These are phyloP conservation scores for Epichloe glyceriae DNA, from an alignment of 2,329 filamentous ascomycete species.

Conservation along the genomic window DNA sequence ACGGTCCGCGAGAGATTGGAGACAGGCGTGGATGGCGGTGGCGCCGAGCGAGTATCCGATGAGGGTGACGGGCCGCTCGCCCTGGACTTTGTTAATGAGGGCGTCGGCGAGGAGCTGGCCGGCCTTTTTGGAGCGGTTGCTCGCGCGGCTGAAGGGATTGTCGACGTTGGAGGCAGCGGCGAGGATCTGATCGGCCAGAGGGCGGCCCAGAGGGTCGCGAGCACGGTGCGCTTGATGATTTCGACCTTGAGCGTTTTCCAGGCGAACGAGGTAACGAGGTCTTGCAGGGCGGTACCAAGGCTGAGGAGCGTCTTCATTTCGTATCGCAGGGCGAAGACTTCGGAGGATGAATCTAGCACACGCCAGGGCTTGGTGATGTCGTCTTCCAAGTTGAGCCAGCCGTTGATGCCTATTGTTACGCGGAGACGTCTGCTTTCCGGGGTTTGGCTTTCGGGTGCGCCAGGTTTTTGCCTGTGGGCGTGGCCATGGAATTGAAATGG, in stretches of 20 bases:
- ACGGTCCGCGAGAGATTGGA: conserved; percentile 62
- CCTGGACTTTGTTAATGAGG: conserved; percentile 68
- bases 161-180: conserved; percentile 58
- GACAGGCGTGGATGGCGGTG: conserved; percentile 69
- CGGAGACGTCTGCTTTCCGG: conserved; percentile 42
- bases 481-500: background rate
- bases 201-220: conserved; percentile 54
- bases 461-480: background rate
- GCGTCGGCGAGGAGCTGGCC: conserved; percentile 71
- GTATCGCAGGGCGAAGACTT: conserved; percentile 75
- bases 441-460: conserved; percentile 5
- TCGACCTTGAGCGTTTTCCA: conserved; percentile 63
- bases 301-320: conserved; percentile 67
- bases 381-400: conserved; percentile 65
- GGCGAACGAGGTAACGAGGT: conserved; percentile 60
- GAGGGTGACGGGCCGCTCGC: conserved; percentile 67
- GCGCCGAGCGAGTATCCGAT: conserved; percentile 75
- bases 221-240: conserved; percentile 59
- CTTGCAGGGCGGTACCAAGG: conserved; percentile 60
- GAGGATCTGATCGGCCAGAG: conserved; percentile 58
- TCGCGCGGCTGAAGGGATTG: conserved; percentile 70
- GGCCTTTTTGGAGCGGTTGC: conserved; percentile 66
- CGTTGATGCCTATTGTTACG: conserved; percentile 76
- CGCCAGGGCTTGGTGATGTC: conserved; percentile 74
- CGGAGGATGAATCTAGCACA: conserved; percentile 50